Evolutionary conservation across 768 basidiomycete genomes (phyloP).

Genomic region (Mrakia gelida): DNA sequence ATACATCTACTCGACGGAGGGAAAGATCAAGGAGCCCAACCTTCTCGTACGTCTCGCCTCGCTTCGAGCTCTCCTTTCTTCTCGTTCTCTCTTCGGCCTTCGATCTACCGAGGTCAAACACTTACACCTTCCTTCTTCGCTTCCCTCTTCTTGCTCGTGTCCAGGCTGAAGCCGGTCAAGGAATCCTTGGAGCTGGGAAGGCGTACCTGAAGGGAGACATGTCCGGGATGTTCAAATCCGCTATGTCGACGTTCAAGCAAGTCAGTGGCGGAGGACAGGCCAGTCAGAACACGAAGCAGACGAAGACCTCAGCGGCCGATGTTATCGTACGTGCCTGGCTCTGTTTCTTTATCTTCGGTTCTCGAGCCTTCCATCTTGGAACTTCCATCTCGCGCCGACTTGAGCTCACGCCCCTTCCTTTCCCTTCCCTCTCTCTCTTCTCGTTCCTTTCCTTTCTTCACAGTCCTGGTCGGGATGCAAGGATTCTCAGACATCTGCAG

Average conservation of each 20-base stretch:
- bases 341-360: neutral
- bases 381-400: neutral
- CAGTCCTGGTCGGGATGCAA: constrained; percentile 49
- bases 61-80: too few species aligned
- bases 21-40: constrained; percentile 91
- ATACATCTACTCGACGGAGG: constrained; percentile 78
- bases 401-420: constrained; percentile 56
- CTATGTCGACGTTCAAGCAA: constrained; percentile 51
- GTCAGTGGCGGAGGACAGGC: constrained; percentile 47
- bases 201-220: constrained; percentile 71
- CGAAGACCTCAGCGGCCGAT: neutral
- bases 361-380: neutral
- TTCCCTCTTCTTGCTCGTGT: too few species aligned
- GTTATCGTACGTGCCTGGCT: neutral
- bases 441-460: neutral
- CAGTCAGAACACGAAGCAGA: constrained; percentile 11
- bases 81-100: too few species aligned
- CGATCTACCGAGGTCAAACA: too few species aligned
- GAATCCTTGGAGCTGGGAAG: constrained; percentile 68
- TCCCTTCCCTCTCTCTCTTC: neutral
- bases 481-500: constrained; percentile 49
- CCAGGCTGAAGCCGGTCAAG: constrained; percentile 73
- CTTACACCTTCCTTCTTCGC: too few species aligned
- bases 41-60: constrained; percentile 47
- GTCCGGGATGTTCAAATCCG: constrained; percentile 62